A percentile compares a stretch with the other conserved stretches of the same genome.
These are phyloP conservation scores for Ceratocystis lukuohia DNA, from an alignment of 2,329 filamentous ascomycete species.

Conservation along the genomic window DNA sequence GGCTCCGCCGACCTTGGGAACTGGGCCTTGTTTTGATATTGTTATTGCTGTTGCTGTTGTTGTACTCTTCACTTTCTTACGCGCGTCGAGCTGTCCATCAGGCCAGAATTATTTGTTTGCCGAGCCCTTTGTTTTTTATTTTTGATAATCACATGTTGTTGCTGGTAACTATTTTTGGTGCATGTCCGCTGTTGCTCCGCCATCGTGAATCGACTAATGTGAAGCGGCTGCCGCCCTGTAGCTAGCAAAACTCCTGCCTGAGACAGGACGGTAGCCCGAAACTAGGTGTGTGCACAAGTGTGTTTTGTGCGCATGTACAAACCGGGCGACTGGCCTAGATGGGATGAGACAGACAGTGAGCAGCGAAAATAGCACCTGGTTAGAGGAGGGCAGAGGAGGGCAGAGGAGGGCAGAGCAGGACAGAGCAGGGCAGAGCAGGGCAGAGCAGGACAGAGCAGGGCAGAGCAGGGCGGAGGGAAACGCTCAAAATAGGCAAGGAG, in stretches of 20 bases:
- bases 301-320: not conserved
- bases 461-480: not conserved
- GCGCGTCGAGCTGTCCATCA: too few species aligned
- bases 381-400: not conserved
- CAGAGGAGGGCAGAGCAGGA: not conserved
- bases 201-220: not conserved
- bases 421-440: not conserved
- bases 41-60: not conserved
- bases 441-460: not conserved
- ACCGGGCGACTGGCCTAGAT: not conserved
- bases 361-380: not conserved
- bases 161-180: not conserved
- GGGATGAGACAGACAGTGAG: not conserved
- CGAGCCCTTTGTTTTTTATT: not conserved
- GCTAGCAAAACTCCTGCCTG: not conserved
- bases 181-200: not conserved
- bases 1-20: too few species aligned
- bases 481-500: too few species aligned
- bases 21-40: not conserved
- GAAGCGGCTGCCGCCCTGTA: not conserved
- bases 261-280: not conserved
- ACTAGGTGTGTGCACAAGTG: not conserved
- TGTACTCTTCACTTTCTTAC: slow-evolving; percentile 36
- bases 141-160: not conserved
- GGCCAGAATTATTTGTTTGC: too few species aligned